phyloP scores from a whole-genome alignment of 805 yeast genomes.

The Starmerella lactis-condensi region DNA sequence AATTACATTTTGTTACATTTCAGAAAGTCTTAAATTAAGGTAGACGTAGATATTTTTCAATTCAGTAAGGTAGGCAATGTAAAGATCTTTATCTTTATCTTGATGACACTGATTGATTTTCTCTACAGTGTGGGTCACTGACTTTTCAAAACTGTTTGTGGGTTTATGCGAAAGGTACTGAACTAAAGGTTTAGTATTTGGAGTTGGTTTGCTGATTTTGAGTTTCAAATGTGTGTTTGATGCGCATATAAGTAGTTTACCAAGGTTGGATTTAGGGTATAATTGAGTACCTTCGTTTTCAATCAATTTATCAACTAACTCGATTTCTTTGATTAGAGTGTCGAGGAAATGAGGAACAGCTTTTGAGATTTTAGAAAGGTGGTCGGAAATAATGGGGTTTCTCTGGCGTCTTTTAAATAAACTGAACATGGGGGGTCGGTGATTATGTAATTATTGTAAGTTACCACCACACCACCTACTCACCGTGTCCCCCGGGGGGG shows the following conservation, averaged over 20 bases:
- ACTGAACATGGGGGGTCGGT: too few species aligned
- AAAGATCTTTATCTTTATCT: neutral
- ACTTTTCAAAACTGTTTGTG: neutral
- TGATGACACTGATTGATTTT: neutral
- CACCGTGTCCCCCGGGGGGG: too few species aligned
- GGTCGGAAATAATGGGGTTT: too few species aligned
- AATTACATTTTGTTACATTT: too few species aligned
- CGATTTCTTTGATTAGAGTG: too few species aligned
- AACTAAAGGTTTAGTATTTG: neutral
- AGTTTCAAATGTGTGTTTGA: conserved; percentile 5
- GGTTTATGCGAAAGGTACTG: conserved; percentile 4
- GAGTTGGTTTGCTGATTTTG: conserved; percentile 1
- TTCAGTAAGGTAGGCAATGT: neutral
- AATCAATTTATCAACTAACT: too few species aligned
- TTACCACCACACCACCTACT: too few species aligned
- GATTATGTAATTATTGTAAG: too few species aligned
- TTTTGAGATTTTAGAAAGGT: too few species aligned
- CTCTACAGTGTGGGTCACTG: conserved; percentile 1
- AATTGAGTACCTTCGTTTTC: too few species aligned
- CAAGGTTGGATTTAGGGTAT: neutral
- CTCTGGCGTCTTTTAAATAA: too few species aligned
- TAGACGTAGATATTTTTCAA: conserved; percentile 3
- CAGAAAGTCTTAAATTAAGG: conserved; percentile 1
- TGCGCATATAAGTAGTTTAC: conserved; percentile 5
- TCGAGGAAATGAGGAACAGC: too few species aligned